phyloP scores from a whole-genome alignment of 208 protist species.

The Wallacemonas sp. region DNA sequence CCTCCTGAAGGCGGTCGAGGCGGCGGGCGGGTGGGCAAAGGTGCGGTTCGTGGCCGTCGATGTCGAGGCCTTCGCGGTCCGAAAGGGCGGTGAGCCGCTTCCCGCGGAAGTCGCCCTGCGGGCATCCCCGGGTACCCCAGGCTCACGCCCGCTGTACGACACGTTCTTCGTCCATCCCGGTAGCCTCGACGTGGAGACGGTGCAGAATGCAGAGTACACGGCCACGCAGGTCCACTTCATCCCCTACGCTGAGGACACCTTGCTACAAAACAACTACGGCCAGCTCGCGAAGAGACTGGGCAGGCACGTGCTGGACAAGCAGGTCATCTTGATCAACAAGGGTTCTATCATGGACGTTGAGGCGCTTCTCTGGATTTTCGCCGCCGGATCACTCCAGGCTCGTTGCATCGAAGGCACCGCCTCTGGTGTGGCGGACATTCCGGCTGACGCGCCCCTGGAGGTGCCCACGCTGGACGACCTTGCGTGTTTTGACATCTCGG shows the following conservation, averaged over 20 bases:
- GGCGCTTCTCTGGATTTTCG: slow-evolving; percentile 62
- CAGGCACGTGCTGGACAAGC: slow-evolving; percentile 21
- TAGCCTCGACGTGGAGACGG: neutral
- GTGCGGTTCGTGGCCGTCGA: slow-evolving; percentile 57
- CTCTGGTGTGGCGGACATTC: neutral
- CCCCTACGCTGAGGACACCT: slow-evolving; percentile 40
- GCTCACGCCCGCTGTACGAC: too few species aligned
- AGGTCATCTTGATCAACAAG: slow-evolving; percentile 69
- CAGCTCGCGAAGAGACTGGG: slow-evolving; percentile 20
- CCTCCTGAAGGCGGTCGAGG: slow-evolving; percentile 27
- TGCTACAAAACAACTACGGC: slow-evolving; percentile 46
- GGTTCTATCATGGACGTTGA: slow-evolving; percentile 51
- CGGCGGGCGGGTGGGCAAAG: slow-evolving; percentile 35
- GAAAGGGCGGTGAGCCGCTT: slow-evolving; percentile 23
- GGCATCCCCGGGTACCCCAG: too few species aligned
- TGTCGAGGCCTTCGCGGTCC: slow-evolving; percentile 41
- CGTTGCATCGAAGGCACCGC: too few species aligned
- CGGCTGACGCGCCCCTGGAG: neutral
- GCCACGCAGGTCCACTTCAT: slow-evolving; percentile 38
- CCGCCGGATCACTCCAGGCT: slow-evolving; percentile 25
- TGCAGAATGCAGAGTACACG: slow-evolving; percentile 24
- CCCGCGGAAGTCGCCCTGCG: slow-evolving; percentile 39
- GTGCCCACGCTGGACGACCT: slow-evolving; percentile 41
- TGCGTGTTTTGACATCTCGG: slow-evolving; percentile 42
- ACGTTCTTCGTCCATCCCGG: slow-evolving; percentile 51